Percentiles rank a stretch among this genome's conserved stretches.
Conservation (phyloP, 768 basidiomycete species). For the Collybiopsis luxurians region DNA sequence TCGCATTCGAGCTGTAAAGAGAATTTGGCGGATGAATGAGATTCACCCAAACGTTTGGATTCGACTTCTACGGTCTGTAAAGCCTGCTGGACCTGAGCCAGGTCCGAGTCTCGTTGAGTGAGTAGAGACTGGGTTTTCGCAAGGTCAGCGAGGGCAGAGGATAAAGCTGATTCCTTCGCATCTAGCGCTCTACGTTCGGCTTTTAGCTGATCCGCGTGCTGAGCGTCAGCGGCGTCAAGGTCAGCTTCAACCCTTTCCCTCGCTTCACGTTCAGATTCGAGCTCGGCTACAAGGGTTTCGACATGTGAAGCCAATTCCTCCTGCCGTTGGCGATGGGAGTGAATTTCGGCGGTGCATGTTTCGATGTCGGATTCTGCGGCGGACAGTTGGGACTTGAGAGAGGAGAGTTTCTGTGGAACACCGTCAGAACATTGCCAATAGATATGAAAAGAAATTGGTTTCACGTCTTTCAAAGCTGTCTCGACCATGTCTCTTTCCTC, state of each 20-base stretch:
- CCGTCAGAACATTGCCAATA: neutral
- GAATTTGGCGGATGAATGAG: constrained; percentile 78
- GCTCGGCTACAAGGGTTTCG: constrained; percentile 65
- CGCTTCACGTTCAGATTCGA: constrained; percentile 55
- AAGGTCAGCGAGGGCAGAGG: constrained; percentile 61
- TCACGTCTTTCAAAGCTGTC: constrained; percentile 74
- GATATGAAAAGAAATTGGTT: neutral
- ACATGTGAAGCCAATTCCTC: constrained; percentile 77
- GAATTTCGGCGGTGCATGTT: constrained; percentile 54
- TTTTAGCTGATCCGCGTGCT: constrained; percentile 60
- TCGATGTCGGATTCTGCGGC: constrained; percentile 65
- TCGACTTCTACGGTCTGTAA: constrained; percentile 74
- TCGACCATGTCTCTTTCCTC: constrained; percentile 67
- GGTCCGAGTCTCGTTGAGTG: constrained; percentile 70
- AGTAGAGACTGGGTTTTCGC: constrained; percentile 63
- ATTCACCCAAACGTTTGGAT: constrained; percentile 78
- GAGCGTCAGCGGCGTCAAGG: constrained; percentile 54
- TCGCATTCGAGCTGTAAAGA: constrained; percentile 90
- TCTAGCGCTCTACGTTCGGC: constrained; percentile 63
- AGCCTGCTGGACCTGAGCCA: constrained; percentile 68
- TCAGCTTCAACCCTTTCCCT: constrained; percentile 54
- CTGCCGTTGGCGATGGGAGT: constrained; percentile 66
- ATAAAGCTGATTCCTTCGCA: constrained; percentile 66
- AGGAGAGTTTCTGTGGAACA: constrained; percentile 59
- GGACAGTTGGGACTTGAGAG: constrained; percentile 56